Evolutionary conservation across 371 early-diverging fungal genomes (phyloP).

Genomic region (Mortierella sp.): DNA sequence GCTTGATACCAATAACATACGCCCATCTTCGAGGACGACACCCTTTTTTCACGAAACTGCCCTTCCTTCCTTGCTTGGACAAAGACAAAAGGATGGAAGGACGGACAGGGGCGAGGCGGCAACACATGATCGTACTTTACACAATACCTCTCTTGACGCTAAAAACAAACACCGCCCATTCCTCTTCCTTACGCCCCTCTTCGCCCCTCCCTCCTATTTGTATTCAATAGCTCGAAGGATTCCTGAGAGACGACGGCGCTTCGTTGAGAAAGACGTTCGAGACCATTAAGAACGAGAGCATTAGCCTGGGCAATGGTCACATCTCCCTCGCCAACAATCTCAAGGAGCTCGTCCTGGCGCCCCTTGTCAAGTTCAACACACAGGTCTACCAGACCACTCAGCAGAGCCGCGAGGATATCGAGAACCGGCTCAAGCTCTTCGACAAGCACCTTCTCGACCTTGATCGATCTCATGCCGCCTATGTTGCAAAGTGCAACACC

Average conservation of each 20-base stretch:
- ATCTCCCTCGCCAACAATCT: constrained; percentile 67
- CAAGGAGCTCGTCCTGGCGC: constrained; percentile 69
- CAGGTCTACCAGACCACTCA: constrained; percentile 69
- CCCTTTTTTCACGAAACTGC: not conserved
- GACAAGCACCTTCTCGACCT: constrained; percentile 66
- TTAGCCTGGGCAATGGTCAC: constrained; percentile 71
- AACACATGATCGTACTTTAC: not conserved
- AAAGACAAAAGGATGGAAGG: not conserved
- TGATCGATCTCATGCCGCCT: constrained; percentile 61
- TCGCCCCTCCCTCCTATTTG: not conserved
- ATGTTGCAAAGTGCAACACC: constrained; percentile 65
- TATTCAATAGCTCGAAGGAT: constrained; percentile 62
- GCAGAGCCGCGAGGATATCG: constrained; percentile 73
- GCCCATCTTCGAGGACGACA: not conserved
- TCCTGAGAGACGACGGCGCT: constrained; percentile 83
- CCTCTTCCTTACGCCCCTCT: constrained; percentile 12
- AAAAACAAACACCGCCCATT: constrained; percentile 14
- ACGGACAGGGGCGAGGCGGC: not conserved
- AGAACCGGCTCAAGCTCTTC: constrained; percentile 68
- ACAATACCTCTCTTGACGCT: not conserved
- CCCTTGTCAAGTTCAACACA: constrained; percentile 70
- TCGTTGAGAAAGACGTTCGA: constrained; percentile 75
- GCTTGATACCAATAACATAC: not conserved
- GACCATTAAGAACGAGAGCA: constrained; percentile 71
- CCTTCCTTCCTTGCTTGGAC: not conserved